Evolutionary conservation across 495 filamentous ascomycete genomes (phyloP), one percentile per base, ranked within the genome.

Genomic region (Aspergillus avenaceus): DNA sequence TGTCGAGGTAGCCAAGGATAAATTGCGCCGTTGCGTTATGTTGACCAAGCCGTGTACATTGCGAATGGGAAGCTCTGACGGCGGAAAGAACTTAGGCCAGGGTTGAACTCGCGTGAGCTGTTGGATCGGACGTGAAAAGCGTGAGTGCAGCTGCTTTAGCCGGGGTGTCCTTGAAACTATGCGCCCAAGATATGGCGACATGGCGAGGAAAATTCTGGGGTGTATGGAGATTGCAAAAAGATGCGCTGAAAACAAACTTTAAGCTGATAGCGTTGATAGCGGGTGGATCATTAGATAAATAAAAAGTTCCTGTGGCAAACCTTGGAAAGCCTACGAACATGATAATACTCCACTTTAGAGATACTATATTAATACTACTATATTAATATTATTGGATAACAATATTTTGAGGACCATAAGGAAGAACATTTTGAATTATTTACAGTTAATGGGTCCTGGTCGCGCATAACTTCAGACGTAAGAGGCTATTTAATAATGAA

Each of bases 111-210:
- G 16, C 26, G 45, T 37, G n/a, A 49, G 18, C 9, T 18, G 50
- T 27, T 3, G 40, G 11, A 32, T 21, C 11, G 14, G 50, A 16
- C 43, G 41, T 1, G 36, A 21, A 2, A 31, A 38, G 26, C 19
- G 51, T 25, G 27, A 37, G 21, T 19, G 26, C 12, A 31, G 31
- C 36, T 40, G 27, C 16, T 16, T 37, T 44, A 45, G 26, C 28
- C 41, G 54, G 13, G 58, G 12, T 16, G 43, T 50, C 32, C 62
- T 62, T 16, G 55, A 50, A 22, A 63, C 38, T 21, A 64, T 59
- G 41, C 63, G 60, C 43, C 66, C 59, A 26, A 64, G 56, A 43
- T 55, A 62, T 41, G 58, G 58, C 47, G 60, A 62, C 70, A 73
- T 73, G 54, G 45, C 56, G 56, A 50, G 41, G 44, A 28, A 45